phyloP scores from a whole-genome alignment of 2,329 filamentous ascomycete genomes.

The Dothistroma septosporum region DNA sequence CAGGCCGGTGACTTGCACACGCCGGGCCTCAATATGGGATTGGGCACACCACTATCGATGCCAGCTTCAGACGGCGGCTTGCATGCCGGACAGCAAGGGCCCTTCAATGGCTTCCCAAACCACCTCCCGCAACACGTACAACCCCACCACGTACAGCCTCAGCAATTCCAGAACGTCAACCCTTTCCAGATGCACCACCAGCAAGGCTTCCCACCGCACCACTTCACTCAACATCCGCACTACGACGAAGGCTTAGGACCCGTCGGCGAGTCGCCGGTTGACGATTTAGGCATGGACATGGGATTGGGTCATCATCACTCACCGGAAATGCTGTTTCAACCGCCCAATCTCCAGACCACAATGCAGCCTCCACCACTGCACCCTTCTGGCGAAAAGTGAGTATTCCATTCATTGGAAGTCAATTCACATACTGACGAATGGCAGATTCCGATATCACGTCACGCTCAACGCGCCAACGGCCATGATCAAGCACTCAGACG shows the following conservation, averaged over 20 bases:
- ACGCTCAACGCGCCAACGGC: conserved; percentile 91
- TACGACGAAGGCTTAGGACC: conserved; percentile 69
- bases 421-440: conserved; percentile 24
- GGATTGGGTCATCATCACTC: conserved; percentile 58
- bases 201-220: conserved; percentile 66
- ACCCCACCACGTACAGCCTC: conserved; percentile 48
- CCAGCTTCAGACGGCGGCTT: conserved; percentile 65
- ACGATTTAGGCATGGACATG: conserved; percentile 52
- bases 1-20: conserved; percentile 80
- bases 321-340: conserved; percentile 57
- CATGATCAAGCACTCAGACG: conserved; percentile 85
- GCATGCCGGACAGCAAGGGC: conserved; percentile 54
- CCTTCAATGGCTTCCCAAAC: conserved; percentile 64
- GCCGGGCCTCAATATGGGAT: conserved; percentile 59
- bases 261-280: conserved; percentile 63
- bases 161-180: conserved; percentile 60
- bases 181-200: conserved; percentile 60
- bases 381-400: conserved; percentile 47
- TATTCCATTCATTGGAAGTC: conserved; percentile 8
- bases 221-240: conserved; percentile 74
- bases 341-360: conserved; percentile 49
- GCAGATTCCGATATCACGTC: conserved; percentile 78
- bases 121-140: conserved; percentile 57
- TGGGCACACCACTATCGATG: conserved; percentile 78
- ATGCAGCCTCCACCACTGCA: conserved; percentile 36